phyloP scores from a whole-genome alignment of 2,329 filamentous ascomycete species.

The Colletotrichum sp. region DNA sequence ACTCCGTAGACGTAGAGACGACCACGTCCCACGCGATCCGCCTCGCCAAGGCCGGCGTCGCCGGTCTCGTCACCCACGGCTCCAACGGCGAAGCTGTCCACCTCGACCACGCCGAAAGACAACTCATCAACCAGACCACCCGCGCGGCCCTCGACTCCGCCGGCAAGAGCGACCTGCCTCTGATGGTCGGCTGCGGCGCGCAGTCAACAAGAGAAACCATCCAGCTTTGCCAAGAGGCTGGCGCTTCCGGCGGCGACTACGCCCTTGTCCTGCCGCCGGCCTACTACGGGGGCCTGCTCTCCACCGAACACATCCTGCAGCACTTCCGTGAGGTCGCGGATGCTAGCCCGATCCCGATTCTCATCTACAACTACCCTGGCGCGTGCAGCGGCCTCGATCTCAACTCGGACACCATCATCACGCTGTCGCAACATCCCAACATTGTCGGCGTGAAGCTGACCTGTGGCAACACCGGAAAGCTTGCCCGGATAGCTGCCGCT shows the following conservation, averaged over 20 bases:
- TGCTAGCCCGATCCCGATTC: constrained; percentile 57
- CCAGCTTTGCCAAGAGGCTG: constrained; percentile 63
- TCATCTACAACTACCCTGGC: constrained; percentile 74
- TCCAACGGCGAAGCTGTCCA: constrained; percentile 73
- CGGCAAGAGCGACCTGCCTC: constrained; percentile 46
- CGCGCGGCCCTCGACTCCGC: constrained; percentile 44
- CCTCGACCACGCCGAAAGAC: constrained; percentile 62
- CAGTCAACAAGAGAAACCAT: constrained; percentile 70
- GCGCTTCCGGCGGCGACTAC: constrained; percentile 65
- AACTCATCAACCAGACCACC: constrained; percentile 59
- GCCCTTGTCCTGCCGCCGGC: constrained; percentile 65
- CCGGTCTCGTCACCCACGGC: constrained; percentile 72
- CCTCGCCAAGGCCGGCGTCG: constrained; percentile 66
- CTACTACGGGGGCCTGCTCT: constrained; percentile 65
- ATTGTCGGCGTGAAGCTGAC: constrained; percentile 73
- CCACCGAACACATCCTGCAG: constrained; percentile 53
- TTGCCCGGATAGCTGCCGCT: constrained; percentile 53
- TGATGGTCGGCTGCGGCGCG: constrained; percentile 68
- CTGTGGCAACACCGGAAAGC: constrained; percentile 69
- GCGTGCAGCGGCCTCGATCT: constrained; percentile 73
- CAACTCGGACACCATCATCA: constrained; percentile 65
- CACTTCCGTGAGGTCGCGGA: constrained; percentile 65
- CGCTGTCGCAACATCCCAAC: constrained; percentile 56
- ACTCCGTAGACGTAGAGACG: constrained; percentile 59
- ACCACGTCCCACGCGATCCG: constrained; percentile 59